Percentiles rank a stretch among this genome's conserved stretches.
phyloP scores from a whole-genome alignment of 805 yeast genomes.

The Millerago galiae region DNA sequence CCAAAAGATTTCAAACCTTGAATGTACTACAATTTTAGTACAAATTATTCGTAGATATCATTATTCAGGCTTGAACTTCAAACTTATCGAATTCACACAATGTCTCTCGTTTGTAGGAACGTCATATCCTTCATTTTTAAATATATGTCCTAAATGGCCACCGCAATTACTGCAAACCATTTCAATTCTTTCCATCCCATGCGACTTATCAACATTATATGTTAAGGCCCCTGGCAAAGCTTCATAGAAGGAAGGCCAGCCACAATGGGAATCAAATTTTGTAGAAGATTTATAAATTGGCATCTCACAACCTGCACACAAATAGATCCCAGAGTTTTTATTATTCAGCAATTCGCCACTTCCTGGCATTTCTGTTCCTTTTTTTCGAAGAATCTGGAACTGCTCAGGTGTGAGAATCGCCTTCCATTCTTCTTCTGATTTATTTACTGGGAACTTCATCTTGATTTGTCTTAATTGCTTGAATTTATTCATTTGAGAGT shows the following conservation, averaged over 20 bases:
- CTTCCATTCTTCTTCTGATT: slow-evolving; percentile 63
- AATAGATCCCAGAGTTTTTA: slow-evolving; percentile 54
- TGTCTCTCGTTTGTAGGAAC: slow-evolving; percentile 87
- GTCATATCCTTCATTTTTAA: slow-evolving; percentile 84
- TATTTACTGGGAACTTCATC: slow-evolving; percentile 6
- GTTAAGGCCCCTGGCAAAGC: slow-evolving; percentile 77
- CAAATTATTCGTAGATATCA: not conserved
- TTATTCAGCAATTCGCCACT: slow-evolving; percentile 37
- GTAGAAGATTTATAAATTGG: slow-evolving; percentile 77
- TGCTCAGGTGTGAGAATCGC: slow-evolving; percentile 73
- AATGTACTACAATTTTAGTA: not conserved
- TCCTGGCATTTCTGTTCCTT: slow-evolving; percentile 40
- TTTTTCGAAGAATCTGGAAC: slow-evolving; percentile 67
- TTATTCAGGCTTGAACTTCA: slow-evolving; percentile 44
- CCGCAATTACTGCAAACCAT: slow-evolving; percentile 86
- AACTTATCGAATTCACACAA: slow-evolving; percentile 83
- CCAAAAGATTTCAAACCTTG: slow-evolving; percentile 27
- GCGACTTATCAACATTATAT: slow-evolving; percentile 50
- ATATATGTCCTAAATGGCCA: slow-evolving; percentile 94
- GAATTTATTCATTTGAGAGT: not conserved
- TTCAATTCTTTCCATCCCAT: slow-evolving; percentile 83
- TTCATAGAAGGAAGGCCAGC: slow-evolving; percentile 97
- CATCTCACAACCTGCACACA: slow-evolving; percentile 78
- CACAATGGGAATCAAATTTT: slow-evolving; percentile 88
- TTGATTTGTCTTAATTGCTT: not conserved